Evolutionary conservation across 768 basidiomycete genomes (phyloP).

Genomic region (Leccinum broughii): DNA sequence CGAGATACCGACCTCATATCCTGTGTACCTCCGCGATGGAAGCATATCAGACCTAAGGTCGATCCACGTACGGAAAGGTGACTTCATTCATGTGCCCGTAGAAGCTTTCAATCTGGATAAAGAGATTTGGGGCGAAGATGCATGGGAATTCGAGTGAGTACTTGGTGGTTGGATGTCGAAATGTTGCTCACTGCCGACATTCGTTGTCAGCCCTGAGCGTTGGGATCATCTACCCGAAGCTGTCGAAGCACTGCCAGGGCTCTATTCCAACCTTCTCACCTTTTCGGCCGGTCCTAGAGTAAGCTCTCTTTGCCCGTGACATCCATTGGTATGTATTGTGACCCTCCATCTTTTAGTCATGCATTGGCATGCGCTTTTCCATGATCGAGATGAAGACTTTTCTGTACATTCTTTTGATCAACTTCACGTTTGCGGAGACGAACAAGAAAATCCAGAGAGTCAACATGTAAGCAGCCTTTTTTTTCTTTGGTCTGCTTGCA

Average conservation of each 20-base stretch:
- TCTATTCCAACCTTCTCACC: constrained; percentile 68
- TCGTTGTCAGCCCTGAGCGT: constrained; percentile 62
- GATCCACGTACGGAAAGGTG: constrained; percentile 63
- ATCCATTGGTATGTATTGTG: neutral
- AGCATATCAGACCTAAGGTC: constrained; percentile 41
- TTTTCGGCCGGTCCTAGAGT: constrained; percentile 85
- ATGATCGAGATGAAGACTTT: constrained; percentile 83
- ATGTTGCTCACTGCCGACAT: constrained; percentile 5
- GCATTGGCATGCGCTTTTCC: constrained; percentile 81
- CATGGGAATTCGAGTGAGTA: constrained; percentile 77
- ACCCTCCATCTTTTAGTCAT: constrained; percentile 51
- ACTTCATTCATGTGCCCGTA: constrained; percentile 73
- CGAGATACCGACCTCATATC: constrained; percentile 67
- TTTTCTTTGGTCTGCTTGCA: neutral
- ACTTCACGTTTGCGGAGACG: constrained; percentile 59
- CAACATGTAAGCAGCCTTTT: constrained; percentile 53
- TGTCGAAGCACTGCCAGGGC: constrained; percentile 65
- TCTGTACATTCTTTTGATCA: constrained; percentile 65
- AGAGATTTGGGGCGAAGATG: constrained; percentile 76
- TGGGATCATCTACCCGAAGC: constrained; percentile 77
- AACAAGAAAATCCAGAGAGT: constrained; percentile 54
- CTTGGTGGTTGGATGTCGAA: neutral
- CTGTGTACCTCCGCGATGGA: constrained; percentile 54
- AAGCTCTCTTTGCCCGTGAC: constrained; percentile 29
- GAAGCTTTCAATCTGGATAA: constrained; percentile 82